A percentile compares a stretch with the other conserved stretches of the same genome.
Evolutionary conservation across 345 rosid genomes (phyloP).

Genomic region (Carallia pectinifolia): DNA sequence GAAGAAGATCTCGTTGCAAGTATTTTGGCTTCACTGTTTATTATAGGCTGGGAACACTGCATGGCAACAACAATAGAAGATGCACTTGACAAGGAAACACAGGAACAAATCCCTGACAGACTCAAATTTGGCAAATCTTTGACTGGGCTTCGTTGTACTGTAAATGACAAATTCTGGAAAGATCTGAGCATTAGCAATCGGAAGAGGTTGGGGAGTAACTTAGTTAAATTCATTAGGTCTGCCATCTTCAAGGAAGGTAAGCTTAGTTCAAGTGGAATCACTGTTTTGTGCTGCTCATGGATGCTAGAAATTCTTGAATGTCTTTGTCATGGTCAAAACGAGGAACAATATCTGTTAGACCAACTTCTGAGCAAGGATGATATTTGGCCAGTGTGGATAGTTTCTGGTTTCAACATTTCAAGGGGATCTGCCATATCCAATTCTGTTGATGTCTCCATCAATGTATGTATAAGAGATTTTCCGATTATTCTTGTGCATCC

Average conservation of each 20-base stretch:
- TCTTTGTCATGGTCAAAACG: slow-evolving; percentile 51
- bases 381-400: slow-evolving; percentile 78
- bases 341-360: slow-evolving; percentile 62
- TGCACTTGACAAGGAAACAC: slow-evolving; percentile 32
- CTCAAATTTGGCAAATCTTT: slow-evolving; percentile 40
- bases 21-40: slow-evolving; percentile 55
- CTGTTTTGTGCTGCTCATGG: slow-evolving; percentile 64
- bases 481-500: slow-evolving; percentile 3
- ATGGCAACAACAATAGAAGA: slow-evolving; percentile 37
- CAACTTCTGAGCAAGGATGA: slow-evolving; percentile 62
- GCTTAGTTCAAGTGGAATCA: slow-evolving; percentile 38
- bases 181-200: slow-evolving; percentile 42
- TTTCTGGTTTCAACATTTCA: slow-evolving; percentile 40
- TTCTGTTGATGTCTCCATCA: slow-evolving; percentile 13
- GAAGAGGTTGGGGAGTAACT: slow-evolving; percentile 45
- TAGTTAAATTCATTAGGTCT: slow-evolving; percentile 53
- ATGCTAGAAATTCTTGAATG: slow-evolving; percentile 54
- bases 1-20: slow-evolving; percentile 53
- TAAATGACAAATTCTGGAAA: slow-evolving; percentile 52
- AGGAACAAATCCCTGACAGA: slow-evolving; percentile 37
- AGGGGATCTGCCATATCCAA: slow-evolving; percentile 12
- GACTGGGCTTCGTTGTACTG: slow-evolving; percentile 40
- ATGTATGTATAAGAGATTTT: slow-evolving; percentile 39
- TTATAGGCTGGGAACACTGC: slow-evolving; percentile 67
- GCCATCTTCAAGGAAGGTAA: slow-evolving; percentile 55